Evolutionary conservation across 2,329 filamentous ascomycete genomes (phyloP), one percentile per base, ranked within the genome.

Genomic region (Sclerotiophoma versabilis): DNA sequence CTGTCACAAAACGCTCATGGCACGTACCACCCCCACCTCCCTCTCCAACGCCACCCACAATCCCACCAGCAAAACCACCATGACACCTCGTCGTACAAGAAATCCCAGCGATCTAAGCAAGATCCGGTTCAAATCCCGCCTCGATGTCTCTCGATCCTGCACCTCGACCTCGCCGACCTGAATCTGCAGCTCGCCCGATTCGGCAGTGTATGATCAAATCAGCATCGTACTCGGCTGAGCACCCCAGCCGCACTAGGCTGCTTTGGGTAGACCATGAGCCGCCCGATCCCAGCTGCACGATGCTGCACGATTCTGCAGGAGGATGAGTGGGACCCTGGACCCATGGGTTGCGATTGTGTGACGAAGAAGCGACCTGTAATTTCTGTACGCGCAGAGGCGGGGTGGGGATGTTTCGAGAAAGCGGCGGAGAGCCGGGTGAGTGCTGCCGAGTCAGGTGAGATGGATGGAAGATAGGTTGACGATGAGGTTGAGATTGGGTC

Each of bases 241-340:
- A 44, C 22, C 44, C 43, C 37, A 36, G 44, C 17, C 19, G 25
- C 44, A 37, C 37, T 54, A 48, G 12, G 10, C 25, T 29, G 1
- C 19, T 15, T 22, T 15, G 19, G 49, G 41, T 14, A 26, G n/a
- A 36, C 15, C 32, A 44, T 32, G 39, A 33, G 41, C 36, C 33
- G 27, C 41, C 34, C 39, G 27, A 32, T 20, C 20, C 20, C 45
- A 19, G 34, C 34, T 49, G 51, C 45, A 54, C 51, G 51, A 54
- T 54, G 51, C 51, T 54, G 51, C 45, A 46, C 45, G 45, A 54
- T 49, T 23, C 45, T 41, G 51, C 51, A 41, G 25, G n/a, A 39
- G 22, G n/a, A 43, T 27, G 17, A 25, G n/a, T 14, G 8, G 22
- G 20, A 39, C 45, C 51, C 51, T 46, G 45, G 51, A 41, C 45